These are phyloP conservation scores for Ormosia semicastrata DNA, from an alignment of 306 rosid genomes.

Conservation along the genomic window DNA sequence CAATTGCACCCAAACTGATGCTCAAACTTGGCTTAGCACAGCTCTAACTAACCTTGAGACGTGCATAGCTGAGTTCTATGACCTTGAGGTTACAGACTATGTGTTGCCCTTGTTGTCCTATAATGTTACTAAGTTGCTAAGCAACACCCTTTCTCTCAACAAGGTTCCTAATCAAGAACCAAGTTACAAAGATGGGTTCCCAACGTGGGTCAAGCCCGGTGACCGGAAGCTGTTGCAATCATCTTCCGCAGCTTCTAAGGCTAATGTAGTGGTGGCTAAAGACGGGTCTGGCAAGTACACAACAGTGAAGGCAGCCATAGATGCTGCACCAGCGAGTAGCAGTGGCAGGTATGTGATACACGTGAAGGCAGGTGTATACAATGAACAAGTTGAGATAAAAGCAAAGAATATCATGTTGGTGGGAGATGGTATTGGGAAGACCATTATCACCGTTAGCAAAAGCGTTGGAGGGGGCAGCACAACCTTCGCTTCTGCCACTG, in stretches of 20 bases:
- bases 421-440: conserved; percentile 83
- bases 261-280: conserved; percentile 62
- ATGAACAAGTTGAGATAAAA: conserved; percentile 62
- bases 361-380: conserved; percentile 70
- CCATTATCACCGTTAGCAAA: conserved; percentile 79
- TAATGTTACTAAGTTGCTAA: conserved; percentile 53
- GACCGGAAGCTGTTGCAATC: conserved; percentile 68
- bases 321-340: conserved; percentile 45
- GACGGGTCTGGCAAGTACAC: conserved; percentile 73
- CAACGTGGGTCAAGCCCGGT: conserved; percentile 71
- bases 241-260: conserved; percentile 48
- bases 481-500: conserved; percentile 78
- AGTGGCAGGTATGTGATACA: conserved; percentile 73
- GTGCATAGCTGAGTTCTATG: conserved; percentile 44
- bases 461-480: conserved; percentile 90
- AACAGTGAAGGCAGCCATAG: conserved; percentile 53
- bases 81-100: conserved; percentile 44
- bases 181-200: conserved; percentile 44
- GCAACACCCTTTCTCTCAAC: conserved; percentile 64
- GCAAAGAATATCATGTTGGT: conserved; percentile 61
- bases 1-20: conserved; percentile 37
- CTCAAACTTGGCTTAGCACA: conserved; percentile 57
- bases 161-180: conserved; percentile 25
- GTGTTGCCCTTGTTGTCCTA: conserved; percentile 41
- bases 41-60: conserved; percentile 63